phyloP scores from a whole-genome alignment of 805 yeast species.

The Spathaspora hagerdaliae region DNA sequence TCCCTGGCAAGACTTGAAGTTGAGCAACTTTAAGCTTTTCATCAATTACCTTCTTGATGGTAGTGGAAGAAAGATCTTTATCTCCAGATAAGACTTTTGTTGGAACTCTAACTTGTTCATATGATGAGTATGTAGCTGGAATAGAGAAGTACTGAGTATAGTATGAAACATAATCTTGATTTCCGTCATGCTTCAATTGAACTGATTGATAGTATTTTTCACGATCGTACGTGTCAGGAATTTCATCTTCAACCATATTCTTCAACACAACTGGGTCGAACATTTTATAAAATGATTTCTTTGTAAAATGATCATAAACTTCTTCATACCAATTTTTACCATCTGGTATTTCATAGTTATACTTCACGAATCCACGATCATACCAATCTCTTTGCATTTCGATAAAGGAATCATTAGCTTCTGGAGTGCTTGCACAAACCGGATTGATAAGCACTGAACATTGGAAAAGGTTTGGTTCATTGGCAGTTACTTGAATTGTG shows the following conservation, averaged over 20 bases:
- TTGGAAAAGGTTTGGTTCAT: conserved; percentile 52
- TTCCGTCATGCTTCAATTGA: conserved; percentile 10
- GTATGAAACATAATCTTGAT: conserved; percentile 10
- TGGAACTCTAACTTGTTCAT: conserved; percentile 9
- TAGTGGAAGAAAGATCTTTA: conserved; percentile 6
- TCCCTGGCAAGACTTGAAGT: conserved; percentile 3
- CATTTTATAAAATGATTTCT: conserved; percentile 12
- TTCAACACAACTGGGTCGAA: conserved; percentile 11
- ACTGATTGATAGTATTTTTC: conserved; percentile 5
- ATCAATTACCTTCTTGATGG: not conserved
- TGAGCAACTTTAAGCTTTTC: conserved; percentile 2
- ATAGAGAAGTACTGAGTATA: conserved; percentile 3
- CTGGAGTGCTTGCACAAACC: conserved; percentile 35
- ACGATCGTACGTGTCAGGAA: conserved; percentile 5
- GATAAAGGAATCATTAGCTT: conserved; percentile 5
- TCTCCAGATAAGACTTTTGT: conserved; percentile 10
- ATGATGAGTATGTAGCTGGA: not conserved
- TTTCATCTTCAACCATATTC: conserved; percentile 16
- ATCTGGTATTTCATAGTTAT: conserved; percentile 6
- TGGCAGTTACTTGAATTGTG: conserved; percentile 42
- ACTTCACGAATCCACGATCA: conserved; percentile 6
- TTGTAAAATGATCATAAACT: conserved; percentile 8
- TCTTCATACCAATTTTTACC: conserved; percentile 9
- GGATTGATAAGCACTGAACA: conserved; percentile 60
- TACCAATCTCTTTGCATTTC: conserved; percentile 6